Evolutionary conservation across 148 eudicot genomes (phyloP).

Genomic region (Talinum fruticosum): DNA sequence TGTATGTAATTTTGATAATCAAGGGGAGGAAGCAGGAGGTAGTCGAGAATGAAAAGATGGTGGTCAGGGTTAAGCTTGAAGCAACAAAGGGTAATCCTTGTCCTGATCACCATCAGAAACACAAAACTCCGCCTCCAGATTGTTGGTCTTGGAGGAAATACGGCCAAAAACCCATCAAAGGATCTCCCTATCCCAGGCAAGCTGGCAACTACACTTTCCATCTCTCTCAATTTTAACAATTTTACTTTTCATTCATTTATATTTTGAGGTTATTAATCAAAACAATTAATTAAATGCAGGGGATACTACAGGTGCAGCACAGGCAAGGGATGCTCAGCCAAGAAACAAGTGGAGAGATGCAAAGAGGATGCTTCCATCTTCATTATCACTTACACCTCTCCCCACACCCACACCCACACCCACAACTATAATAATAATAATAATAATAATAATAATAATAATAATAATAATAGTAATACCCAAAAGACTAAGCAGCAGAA

Average conservation of each 20-base stretch:
- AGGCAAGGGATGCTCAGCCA: constrained; percentile 74
- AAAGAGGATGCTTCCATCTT: constrained; percentile 59
- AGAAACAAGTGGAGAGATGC: constrained; percentile 78
- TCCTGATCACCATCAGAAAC: constrained; percentile 15
- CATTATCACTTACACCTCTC: constrained; percentile 65
- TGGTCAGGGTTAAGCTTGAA: constrained; percentile 56
- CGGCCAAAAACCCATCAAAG: constrained; percentile 83
- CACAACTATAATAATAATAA: not conserved
- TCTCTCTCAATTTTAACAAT: too few relatives aligned
- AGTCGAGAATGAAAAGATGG: constrained; percentile 39
- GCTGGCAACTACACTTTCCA: not conserved
- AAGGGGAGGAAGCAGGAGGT: constrained; percentile 12
- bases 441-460: too few relatives aligned
- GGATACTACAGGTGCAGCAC: constrained; percentile 85
- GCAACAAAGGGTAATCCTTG: constrained; percentile 28
- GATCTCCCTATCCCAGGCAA: constrained; percentile 68
- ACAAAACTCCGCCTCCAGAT: constrained; percentile 57
- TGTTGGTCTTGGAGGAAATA: constrained; percentile 88
- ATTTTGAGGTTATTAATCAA: too few relatives aligned
- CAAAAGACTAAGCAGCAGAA: too few relatives aligned
- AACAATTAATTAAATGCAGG: too few relatives aligned
- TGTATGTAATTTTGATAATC: too few relatives aligned
- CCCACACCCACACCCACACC: constrained; percentile 44
- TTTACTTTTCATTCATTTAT: too few relatives aligned
- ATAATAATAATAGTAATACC: too few relatives aligned